Evolutionary conservation across 2,329 filamentous ascomycete genomes (phyloP), one percentile per base, ranked within the genome.

Genomic region (Colletotrichum graminicola): DNA sequence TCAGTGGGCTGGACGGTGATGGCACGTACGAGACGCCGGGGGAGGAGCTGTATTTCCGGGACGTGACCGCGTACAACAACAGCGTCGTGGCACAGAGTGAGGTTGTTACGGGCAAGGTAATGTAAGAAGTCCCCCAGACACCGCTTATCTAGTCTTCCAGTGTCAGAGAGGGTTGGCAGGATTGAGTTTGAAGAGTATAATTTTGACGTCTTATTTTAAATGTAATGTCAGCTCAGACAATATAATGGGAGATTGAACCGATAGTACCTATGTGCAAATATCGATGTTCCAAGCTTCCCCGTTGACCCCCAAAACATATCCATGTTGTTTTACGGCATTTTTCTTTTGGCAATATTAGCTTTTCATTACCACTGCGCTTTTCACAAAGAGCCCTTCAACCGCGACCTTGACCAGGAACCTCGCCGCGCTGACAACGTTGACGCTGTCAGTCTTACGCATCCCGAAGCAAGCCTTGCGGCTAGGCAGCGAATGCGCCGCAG

Each of bases 21-120:
- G 82, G 81, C n/a, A 85, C 86, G 5, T 76, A 86, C 43, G 74
- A 75, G 6, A 74, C 73, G 3, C 73, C 73, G 2, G 76, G 74
- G 3, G 55, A 72, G 7, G 80, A 85, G 77, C 79, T 92, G 52
- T 93, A 92, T 78, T 82, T 79, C 67, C 83, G 91, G 21, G 83
- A 88, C 61, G 87, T 92, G 36, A 78, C 81, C 29, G 88, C 88
- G 3, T 80, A 83, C 3, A 91, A 91, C 77, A 83, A 84, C 54
- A 87, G 84, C 0, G 77, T 91, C 23, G 77, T 85, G 5, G 76
- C 78, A 23, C 88, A 91, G 78, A 74, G 81, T 11, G 83, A 86
- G 77, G 81, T 76, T 55, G 69, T 84, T 26, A 76, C 76, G 29
- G 81, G 56, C 3, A 66, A 45, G 47, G 45, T n/a, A 3, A 23